These are phyloP conservation scores for Dalbergia cultrata DNA, from an alignment of 306 rosid genomes.

Conservation along the genomic window DNA sequence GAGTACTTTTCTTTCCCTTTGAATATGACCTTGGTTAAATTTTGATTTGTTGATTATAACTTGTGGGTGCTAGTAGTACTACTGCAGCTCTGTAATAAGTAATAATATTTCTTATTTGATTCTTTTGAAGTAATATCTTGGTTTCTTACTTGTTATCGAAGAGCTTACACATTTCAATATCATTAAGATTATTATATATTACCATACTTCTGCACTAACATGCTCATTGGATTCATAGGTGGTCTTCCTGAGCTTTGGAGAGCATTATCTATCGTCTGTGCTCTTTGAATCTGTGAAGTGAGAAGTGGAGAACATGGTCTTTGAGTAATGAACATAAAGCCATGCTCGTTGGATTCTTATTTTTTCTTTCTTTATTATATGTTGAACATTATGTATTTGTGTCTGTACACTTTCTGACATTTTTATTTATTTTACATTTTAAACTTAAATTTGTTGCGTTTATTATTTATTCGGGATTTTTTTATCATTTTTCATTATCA, in stretches of 20 bases:
- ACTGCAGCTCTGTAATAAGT: not conserved
- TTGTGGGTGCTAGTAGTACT: not conserved
- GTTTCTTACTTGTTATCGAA: no score
- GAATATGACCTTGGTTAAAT: not conserved
- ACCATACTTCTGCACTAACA: slow-evolving; percentile 26
- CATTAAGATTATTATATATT: not conserved
- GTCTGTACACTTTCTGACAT: no score
- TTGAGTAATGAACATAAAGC: slow-evolving; percentile 55
- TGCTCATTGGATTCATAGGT: slow-evolving; percentile 52
- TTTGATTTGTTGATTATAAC: not conserved
- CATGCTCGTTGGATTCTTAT: no score
- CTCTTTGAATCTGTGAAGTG: slow-evolving; percentile 72
- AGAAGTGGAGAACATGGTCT: slow-evolving; percentile 71
- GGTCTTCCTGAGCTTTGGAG: slow-evolving; percentile 91
- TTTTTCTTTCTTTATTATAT: no score
- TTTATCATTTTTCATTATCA: accelerated
- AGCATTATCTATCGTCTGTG: slow-evolving; percentile 83
- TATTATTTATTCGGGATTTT: no score
- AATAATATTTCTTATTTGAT: not conserved
- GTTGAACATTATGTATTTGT: no score
- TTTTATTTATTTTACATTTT: no score
- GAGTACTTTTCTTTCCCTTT: not conserved
- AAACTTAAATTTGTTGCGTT: no score
- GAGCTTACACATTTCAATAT: not conserved
- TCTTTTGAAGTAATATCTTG: not conserved